Percentiles rank a stretch among this genome's conserved stretches.
These are phyloP conservation scores for Backusella liffmaniae DNA, from an alignment of 192 early-diverging fungal genomes.

Conservation along the genomic window DNA sequence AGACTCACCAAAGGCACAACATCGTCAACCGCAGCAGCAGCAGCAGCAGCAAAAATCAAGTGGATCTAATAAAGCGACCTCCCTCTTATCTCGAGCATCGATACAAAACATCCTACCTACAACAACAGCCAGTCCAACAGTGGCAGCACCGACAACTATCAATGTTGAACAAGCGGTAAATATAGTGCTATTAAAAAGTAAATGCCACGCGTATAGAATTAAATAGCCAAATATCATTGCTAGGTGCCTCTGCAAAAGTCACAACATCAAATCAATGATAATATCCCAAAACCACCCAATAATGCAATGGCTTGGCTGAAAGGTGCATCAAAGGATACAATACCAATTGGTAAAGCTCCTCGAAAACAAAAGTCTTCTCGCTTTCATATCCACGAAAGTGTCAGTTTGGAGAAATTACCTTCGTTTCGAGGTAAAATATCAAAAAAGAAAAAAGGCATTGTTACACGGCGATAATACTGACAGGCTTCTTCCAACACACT, in stretches of 20 bases:
- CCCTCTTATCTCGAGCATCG: slow-evolving; percentile 8
- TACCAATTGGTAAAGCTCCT: slow-evolving; percentile 78
- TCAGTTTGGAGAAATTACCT: slow-evolving; percentile 76
- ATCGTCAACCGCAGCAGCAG: not conserved
- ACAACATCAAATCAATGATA: not conserved
- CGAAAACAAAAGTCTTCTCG: slow-evolving; percentile 82
- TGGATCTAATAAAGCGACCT: not conserved
- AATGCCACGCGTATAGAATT: not conserved
- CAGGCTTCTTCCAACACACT: too few relatives aligned
- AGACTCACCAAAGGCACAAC: not conserved
- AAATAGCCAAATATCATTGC: too few relatives aligned
- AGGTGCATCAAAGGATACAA: slow-evolving; percentile 61
- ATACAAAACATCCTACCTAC: slow-evolving; percentile 7
- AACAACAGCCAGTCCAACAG: not conserved
- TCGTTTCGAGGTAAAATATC: slow-evolving; percentile 65
- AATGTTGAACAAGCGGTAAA: not conserved
- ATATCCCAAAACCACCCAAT: not conserved
- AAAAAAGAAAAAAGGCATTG: not conserved
- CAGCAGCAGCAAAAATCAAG: not conserved
- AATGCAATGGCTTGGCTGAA: slow-evolving; percentile 48
- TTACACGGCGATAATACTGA: not conserved
- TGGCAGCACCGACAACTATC: not conserved
- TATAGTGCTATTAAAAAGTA: not conserved
- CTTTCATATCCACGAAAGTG: slow-evolving; percentile 70
- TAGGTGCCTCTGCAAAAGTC: not conserved